phyloP scores from a whole-genome alignment of 148 eudicot species.

The Rheum nobile region DNA sequence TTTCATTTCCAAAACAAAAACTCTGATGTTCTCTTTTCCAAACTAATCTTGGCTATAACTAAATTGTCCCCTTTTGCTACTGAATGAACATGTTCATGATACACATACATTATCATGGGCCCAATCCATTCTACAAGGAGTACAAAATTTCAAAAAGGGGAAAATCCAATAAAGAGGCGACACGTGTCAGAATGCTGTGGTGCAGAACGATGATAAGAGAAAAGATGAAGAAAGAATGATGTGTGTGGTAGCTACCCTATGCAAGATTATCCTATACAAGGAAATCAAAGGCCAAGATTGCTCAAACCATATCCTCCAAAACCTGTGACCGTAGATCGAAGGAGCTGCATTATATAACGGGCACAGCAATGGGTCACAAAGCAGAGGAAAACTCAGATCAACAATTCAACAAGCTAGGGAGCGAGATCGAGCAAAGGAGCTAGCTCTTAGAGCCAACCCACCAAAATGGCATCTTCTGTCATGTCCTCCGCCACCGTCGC shows the following conservation, averaged over 20 bases:
- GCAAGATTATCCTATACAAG: slow-evolving; percentile 4
- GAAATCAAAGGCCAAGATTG: slow-evolving; percentile 9
- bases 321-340: slow-evolving; percentile 18
- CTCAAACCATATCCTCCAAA: slow-evolving; percentile 10
- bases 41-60: background rate
- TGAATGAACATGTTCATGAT: background rate
- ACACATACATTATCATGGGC: background rate
- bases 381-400: background rate
- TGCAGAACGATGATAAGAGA: slow-evolving; percentile 10
- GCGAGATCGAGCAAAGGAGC: too few relatives aligned
- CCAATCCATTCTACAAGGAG: background rate
- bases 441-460: background rate
- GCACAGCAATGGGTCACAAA: background rate
- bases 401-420: background rate
- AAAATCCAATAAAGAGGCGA: background rate
- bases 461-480: slow-evolving; percentile 32
- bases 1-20: background rate
- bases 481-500: slow-evolving; percentile 24
- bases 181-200: slow-evolving; percentile 12
- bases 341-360: slow-evolving; percentile 2
- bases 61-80: background rate
- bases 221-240: background rate
- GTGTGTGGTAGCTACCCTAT: slow-evolving; percentile 6
- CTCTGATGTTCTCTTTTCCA: background rate
- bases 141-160: background rate